Conservation (phyloP, 2,329 filamentous ascomycete genomes). For the Zopfia rhizophila region DNA sequence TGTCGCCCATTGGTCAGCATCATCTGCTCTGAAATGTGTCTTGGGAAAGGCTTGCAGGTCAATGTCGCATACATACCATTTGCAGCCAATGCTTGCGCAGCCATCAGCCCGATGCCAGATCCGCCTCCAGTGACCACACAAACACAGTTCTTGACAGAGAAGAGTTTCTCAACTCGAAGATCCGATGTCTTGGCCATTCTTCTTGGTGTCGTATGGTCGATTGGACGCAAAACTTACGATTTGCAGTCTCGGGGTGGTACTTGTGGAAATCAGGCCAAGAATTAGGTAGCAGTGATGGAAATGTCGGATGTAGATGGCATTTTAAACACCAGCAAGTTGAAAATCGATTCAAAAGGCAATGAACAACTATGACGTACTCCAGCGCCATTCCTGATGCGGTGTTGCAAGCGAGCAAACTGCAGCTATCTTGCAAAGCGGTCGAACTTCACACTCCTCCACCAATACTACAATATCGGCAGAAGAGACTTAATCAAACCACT, state of each 20-base stretch:
- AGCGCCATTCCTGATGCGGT: not conserved
- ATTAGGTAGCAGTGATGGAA: not conserved
- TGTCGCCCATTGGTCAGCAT: slow-evolving; percentile 24
- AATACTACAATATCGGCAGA: no score
- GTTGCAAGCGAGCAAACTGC: no score
- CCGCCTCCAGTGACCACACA: slow-evolving; percentile 70
- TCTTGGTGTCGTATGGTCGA: no score
- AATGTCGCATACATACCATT: slow-evolving; percentile 54
- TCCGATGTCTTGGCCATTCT: slow-evolving; percentile 58
- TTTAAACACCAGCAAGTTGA: no score
- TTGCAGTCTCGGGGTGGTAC: not conserved
- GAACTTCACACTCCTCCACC: no score
- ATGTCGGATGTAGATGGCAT: not conserved
- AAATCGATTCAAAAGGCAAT: no score
- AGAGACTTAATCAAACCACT: no score
- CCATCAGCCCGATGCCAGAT: slow-evolving; percentile 73
- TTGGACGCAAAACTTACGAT: no score
- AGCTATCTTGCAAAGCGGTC: no score
- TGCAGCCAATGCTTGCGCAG: slow-evolving; percentile 66
- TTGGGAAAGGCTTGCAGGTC: not conserved
- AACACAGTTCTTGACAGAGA: slow-evolving; percentile 65
- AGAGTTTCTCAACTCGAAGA: slow-evolving; percentile 63
- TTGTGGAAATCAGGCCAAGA: not conserved
- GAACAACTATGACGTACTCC: slow-evolving; percentile 14
- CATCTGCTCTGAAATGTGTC: slow-evolving; percentile 1